Percentiles rank a stretch among this genome's conserved stretches.
phyloP scores from a whole-genome alignment of 208 protist genomes.

The Novymonas esmeraldas region DNA sequence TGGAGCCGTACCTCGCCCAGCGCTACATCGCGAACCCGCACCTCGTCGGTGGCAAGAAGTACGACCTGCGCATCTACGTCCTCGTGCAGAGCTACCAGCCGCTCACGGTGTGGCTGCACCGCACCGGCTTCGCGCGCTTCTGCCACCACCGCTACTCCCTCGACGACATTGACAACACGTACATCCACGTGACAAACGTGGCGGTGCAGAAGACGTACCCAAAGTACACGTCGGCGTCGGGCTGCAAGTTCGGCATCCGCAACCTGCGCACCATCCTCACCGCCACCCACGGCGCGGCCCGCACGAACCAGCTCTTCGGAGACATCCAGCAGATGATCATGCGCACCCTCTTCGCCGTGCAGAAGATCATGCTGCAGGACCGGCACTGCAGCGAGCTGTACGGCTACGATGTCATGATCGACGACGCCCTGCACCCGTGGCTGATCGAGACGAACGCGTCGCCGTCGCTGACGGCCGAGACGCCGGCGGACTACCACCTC shows the following conservation, averaged over 20 bases:
- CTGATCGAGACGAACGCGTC: slow-evolving; percentile 93
- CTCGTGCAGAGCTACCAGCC: slow-evolving; percentile 88
- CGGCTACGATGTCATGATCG: slow-evolving; percentile 93
- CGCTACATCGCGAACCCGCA: slow-evolving; percentile 93
- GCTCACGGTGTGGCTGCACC: slow-evolving; percentile 90
- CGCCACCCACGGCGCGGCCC: slow-evolving; percentile 77
- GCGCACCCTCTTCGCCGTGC: slow-evolving; percentile 76
- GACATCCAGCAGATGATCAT: slow-evolving; percentile 95
- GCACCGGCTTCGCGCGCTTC: slow-evolving; percentile 93
- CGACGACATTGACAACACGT: slow-evolving; percentile 92
- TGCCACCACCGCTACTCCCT: slow-evolving; percentile 92
- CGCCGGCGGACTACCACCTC: slow-evolving; percentile 93
- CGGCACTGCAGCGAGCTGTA: slow-evolving; percentile 93
- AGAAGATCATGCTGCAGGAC: slow-evolving; percentile 80
- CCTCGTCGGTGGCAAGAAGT: slow-evolving; percentile 94
- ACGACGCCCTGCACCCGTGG: slow-evolving; percentile 83
- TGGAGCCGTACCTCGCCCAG: slow-evolving; percentile 89
- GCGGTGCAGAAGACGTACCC: slow-evolving; percentile 96
- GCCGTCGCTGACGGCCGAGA: slow-evolving; percentile 94
- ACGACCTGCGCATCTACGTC: slow-evolving; percentile 94
- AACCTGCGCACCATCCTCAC: slow-evolving; percentile 85
- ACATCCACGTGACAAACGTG: slow-evolving; percentile 97
- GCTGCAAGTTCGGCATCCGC: slow-evolving; percentile 88
- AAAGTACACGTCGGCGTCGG: slow-evolving; percentile 84
- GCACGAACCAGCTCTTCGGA: slow-evolving; percentile 88